These are phyloP conservation scores for Rhododendron kiyosumense DNA, from an alignment of 148 eudicot species.

Conservation along the genomic window DNA sequence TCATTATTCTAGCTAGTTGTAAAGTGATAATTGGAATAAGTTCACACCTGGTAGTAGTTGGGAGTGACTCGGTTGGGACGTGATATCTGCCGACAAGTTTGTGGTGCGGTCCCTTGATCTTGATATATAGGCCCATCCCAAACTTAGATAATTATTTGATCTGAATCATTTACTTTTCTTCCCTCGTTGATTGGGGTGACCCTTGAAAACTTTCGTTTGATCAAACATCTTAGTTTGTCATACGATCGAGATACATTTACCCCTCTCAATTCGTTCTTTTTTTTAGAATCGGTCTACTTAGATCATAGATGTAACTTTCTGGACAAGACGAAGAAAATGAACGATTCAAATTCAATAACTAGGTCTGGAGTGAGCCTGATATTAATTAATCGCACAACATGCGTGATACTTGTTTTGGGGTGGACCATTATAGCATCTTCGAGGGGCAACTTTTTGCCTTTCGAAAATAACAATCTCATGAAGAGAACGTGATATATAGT, in stretches of 20 bases:
- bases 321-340: no score
- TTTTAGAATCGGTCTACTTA: no score
- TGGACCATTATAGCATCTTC: background rate
- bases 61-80: background rate
- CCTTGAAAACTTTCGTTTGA: background rate
- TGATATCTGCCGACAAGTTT: background rate
- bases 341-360: background rate
- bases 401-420: background rate
- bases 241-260: background rate
- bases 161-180: background rate
- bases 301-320: no score
- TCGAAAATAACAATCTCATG: background rate
- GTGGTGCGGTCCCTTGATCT: background rate
- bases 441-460: background rate
- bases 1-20: no score
- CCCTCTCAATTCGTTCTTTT: no score
- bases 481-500: no score
- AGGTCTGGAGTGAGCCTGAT: background rate
- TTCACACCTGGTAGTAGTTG: background rate
- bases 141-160: background rate
- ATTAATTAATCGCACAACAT: no score
- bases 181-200: background rate
- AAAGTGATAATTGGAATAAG: background rate
- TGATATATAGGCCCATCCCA: no score
- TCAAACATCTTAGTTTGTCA: background rate